A percentile compares a stretch with the other conserved stretches of the same genome.
Evolutionary conservation across 352 stramenopile genomes (phyloP).

Genomic region (Phytophthora citricola): DNA sequence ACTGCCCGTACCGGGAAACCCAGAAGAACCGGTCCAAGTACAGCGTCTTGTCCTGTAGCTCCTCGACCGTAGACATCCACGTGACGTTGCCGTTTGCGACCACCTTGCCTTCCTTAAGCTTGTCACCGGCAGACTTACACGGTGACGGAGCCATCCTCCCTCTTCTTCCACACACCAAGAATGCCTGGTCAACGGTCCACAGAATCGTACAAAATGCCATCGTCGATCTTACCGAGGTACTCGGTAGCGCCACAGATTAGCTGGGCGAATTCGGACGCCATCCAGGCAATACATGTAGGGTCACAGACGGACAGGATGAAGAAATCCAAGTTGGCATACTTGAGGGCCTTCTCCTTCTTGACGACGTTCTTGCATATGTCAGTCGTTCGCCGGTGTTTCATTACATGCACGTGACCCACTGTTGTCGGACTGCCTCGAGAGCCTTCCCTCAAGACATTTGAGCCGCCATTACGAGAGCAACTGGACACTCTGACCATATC

Average conservation of each 20-base stretch:
- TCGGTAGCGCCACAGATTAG: conserved; percentile 58
- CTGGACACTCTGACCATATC: too few species aligned
- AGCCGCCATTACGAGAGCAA: too few species aligned
- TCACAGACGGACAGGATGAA: conserved; percentile 54
- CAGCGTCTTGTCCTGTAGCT: conserved; percentile 37
- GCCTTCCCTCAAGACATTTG: too few species aligned
- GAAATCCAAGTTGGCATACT: conserved; percentile 40
- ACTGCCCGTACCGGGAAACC: conserved; percentile 4
- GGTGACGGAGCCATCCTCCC: conserved; percentile 36
- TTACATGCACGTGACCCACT: too few species aligned
- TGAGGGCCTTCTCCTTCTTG: conserved; percentile 32
- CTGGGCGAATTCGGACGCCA: conserved; percentile 60
- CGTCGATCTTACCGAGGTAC: conserved; percentile 57
- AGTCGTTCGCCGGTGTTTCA: conserved; percentile 1
- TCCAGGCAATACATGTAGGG: conserved; percentile 50
- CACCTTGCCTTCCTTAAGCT: conserved; percentile 28
- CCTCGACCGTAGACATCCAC: conserved; percentile 29
- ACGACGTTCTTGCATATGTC: conserved; percentile 33
- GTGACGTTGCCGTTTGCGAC: conserved; percentile 17
- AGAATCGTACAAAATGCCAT: conserved; percentile 45
- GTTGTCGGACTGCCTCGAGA: too few species aligned
- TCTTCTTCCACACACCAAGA: conserved; percentile 48
- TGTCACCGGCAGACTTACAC: conserved; percentile 35
- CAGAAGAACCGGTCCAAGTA: conserved; percentile 28
- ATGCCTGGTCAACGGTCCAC: conserved; percentile 52